Percentiles rank a stretch among this genome's conserved stretches.
phyloP scores from a whole-genome alignment of 2,329 filamentous ascomycete species.

The Clathrospora elynae region DNA sequence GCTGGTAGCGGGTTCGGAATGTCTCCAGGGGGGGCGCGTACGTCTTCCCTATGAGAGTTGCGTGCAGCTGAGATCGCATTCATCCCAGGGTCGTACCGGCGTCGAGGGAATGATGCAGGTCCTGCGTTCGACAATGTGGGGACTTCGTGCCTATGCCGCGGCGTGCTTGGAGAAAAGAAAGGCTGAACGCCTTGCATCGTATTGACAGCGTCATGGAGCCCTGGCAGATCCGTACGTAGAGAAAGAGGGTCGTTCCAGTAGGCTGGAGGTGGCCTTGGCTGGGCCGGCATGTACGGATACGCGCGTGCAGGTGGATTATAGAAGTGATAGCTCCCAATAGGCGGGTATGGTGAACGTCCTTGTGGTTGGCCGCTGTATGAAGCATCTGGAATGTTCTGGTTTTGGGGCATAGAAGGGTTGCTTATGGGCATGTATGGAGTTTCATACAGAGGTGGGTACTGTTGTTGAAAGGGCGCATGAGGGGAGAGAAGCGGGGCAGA shows the following conservation, averaged over 20 bases:
- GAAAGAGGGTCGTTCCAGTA: constrained; percentile 19
- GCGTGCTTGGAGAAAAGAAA: constrained; percentile 5
- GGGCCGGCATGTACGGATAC: constrained; percentile 6
- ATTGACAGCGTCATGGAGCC: constrained; percentile 10
- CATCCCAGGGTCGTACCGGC: constrained; percentile 9
- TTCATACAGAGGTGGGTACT: constrained; percentile 20
- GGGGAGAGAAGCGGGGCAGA: constrained; percentile 24
- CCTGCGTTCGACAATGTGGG: constrained; percentile 5
- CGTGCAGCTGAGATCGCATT: constrained; percentile 9
- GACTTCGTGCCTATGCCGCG: constrained; percentile 4
- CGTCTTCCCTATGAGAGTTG: constrained; percentile 8
- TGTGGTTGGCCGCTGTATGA: constrained; percentile 16
- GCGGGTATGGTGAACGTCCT: constrained; percentile 14
- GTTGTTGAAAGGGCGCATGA: constrained; percentile 21
- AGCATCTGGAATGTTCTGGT: constrained; percentile 13
- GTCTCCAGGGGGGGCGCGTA: constrained; percentile 11
- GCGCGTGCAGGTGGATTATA: constrained; percentile 17
- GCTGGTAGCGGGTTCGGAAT: constrained; percentile 17
- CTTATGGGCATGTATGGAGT: constrained; percentile 8
- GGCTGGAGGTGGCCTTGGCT: constrained; percentile 26
- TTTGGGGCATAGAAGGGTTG: constrained; percentile 17
- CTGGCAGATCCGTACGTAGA: constrained; percentile 6
- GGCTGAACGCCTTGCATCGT: constrained; percentile 8
- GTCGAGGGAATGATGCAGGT: constrained; percentile 4
- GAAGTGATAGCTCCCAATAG: constrained; percentile 11